Base-by-base conservation (phyloP, 2,329 filamentous ascomycete genomes). In the Trichoderma sp. region DNA sequence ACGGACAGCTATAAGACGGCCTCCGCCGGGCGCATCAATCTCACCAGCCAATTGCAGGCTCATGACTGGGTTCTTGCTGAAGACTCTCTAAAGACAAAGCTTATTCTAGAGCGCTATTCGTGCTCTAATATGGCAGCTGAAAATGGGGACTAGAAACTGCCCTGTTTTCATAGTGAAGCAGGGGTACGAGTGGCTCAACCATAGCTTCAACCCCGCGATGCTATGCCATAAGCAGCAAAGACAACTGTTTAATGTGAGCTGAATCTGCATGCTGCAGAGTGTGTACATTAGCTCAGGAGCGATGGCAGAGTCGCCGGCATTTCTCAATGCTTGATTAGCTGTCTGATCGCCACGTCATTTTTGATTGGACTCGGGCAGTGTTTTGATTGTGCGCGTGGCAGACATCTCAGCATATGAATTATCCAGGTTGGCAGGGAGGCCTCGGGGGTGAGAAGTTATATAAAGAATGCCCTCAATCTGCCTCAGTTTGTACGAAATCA, bases 301-400 rank as follows among this genome's bases (percentile, higher is more conserved):
- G n/a, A 51, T 21, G n/a, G n/a, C 3, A 21, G 9, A 3, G 4
- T 51, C 47, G 47, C 3, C 47, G n/a, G n/a, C 2, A 21, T 24
- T 51, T 21, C n/a, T 21, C 4, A 21, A 51, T 6, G n/a, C n/a
- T 21, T 51, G n/a, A 51, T 51, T 51, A 21, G n/a, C 6, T 51
- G 47, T 51, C 47, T 51, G n/a, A 1, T 51, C n/a, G n/a, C 47
- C n/a, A 51, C 47, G 47, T 21, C 47, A 24, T 0, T 51, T 24
- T 12, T 51, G n/a, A 2, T 51, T 6, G 47, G 47, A 12, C 5
- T 2, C 1, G 0, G 9, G n/a, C n/a, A 51, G 2, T 51, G 9
- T 21, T 6, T 6, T 51, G 5, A 0, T 51, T 2, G 47, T 21
- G 4, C n/a, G 9, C 14, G 0, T 6, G 47, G 5, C 0, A 24